Conservation (phyloP, 129 eudicot genomes). For the Tanacetum coccineum region DNA sequence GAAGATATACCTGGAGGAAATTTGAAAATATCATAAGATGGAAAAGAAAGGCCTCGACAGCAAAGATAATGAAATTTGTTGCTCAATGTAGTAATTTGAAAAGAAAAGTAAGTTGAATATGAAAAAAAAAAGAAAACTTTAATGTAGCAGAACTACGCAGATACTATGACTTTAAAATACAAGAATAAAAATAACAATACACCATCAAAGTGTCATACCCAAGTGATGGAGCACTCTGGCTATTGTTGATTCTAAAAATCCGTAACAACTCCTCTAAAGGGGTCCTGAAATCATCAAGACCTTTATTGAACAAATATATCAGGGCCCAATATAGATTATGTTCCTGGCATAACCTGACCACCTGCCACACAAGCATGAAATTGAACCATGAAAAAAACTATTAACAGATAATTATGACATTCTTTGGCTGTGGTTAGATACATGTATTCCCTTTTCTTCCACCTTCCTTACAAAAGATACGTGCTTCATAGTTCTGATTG, state of each 20-base stretch:
- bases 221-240: constrained; percentile 60
- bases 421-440: constrained; percentile 4
- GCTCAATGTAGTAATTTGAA: neutral
- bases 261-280: constrained; percentile 88
- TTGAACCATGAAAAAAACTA: constrained; percentile 10
- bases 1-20: constrained; percentile 85
- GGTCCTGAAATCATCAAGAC: constrained; percentile 88
- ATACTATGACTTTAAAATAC: constrained; percentile 7
- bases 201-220: constrained; percentile 53
- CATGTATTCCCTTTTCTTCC: constrained; percentile 1
- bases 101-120: no score
- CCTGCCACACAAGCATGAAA: constrained; percentile 41
- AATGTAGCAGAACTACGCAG: neutral
- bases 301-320: constrained; percentile 90
- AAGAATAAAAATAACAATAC: constrained; percentile 1
- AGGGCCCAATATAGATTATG: constrained; percentile 86
- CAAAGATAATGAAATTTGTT: constrained; percentile 9
- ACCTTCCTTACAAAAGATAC: neutral
- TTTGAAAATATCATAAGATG: constrained; percentile 14
- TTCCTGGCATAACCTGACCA: constrained; percentile 86
- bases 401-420: neutral
- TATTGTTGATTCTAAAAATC: constrained; percentile 51
- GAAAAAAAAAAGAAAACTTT: no score
- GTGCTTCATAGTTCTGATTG: constrained; percentile 9
- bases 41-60: constrained; percentile 4